These are phyloP conservation scores for Penicillium sp. DNA, from an alignment of 2,329 filamentous ascomycete species.

Conservation along the genomic window DNA sequence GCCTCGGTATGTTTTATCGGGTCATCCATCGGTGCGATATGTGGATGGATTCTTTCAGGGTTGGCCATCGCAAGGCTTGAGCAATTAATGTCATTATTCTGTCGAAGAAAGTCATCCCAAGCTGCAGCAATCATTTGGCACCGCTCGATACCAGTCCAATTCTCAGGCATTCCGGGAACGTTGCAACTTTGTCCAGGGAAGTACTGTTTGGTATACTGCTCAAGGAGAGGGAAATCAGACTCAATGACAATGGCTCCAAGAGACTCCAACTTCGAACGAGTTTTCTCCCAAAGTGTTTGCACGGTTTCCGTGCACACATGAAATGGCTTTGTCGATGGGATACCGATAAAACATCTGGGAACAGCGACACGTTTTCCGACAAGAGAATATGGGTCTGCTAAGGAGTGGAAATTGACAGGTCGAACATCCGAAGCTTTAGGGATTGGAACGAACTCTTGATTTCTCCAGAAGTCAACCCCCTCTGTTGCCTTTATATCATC, in stretches of 20 bases:
- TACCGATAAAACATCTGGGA: slow-evolving; percentile 21
- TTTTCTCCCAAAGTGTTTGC: slow-evolving; percentile 18
- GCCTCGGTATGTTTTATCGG: slow-evolving; percentile 3
- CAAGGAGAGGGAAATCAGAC: slow-evolving; percentile 21
- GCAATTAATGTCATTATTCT: slow-evolving; percentile 1
- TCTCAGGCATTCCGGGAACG: background rate
- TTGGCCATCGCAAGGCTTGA: background rate
- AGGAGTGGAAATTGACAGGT: background rate
- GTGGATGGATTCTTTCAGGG: slow-evolving; percentile 7
- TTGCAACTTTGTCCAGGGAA: slow-evolving; percentile 8
- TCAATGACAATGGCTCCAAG: slow-evolving; percentile 20
- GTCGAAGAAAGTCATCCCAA: slow-evolving; percentile 8
- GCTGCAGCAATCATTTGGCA: slow-evolving; percentile 10
- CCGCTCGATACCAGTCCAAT: slow-evolving; percentile 6
- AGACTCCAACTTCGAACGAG: slow-evolving; percentile 12
- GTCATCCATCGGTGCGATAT: slow-evolving; percentile 5
- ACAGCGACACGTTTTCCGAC: slow-evolving; percentile 12
- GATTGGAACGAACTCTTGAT: slow-evolving; percentile 7
- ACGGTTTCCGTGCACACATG: slow-evolving; percentile 11
- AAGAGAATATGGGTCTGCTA: background rate
- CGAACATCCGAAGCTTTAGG: background rate
- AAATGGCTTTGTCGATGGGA: slow-evolving; percentile 4
- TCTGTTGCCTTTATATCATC: slow-evolving; percentile 9
- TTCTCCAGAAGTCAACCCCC: slow-evolving; percentile 19
- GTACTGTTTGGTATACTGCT: background rate